A percentile compares a stretch with the other conserved stretches of the same genome.
Evolutionary conservation across 2,329 filamentous ascomycete genomes (phyloP).

Genomic region (Decorospora gaudefroyi): DNA sequence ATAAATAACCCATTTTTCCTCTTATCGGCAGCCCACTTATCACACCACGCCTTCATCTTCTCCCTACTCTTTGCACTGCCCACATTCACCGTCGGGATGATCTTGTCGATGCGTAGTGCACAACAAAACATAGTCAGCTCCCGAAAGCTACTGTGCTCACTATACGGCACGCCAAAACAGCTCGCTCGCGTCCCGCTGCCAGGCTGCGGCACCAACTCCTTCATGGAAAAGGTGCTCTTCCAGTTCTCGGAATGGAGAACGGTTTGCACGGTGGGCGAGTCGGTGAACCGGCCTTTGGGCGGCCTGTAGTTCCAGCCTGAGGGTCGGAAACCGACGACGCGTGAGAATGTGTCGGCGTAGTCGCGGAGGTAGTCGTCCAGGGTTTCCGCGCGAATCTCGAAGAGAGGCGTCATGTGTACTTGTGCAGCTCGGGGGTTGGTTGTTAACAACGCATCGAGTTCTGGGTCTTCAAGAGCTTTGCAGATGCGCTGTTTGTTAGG

Average conservation of each 20-base stretch:
- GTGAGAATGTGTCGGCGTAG: slow-evolving; percentile 79
- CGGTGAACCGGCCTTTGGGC: slow-evolving; percentile 63
- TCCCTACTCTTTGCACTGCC: slow-evolving; percentile 66
- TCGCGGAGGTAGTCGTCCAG: slow-evolving; percentile 84
- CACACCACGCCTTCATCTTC: slow-evolving; percentile 69
- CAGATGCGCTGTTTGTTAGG: slow-evolving; percentile 83
- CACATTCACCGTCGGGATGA: slow-evolving; percentile 94
- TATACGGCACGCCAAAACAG: slow-evolving; percentile 94
- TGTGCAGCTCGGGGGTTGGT: slow-evolving; percentile 80
- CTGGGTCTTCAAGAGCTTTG: slow-evolving; percentile 80
- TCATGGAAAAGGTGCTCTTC: slow-evolving; percentile 72
- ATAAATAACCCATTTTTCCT: slow-evolving; percentile 64
- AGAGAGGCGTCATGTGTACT: slow-evolving; percentile 96
- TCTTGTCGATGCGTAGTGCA: slow-evolving; percentile 79
- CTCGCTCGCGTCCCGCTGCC: slow-evolving; percentile 81
- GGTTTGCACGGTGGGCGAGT: slow-evolving; percentile 65
- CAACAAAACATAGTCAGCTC: slow-evolving; percentile 95
- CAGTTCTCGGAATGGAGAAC: slow-evolving; percentile 72
- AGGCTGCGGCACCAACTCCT: slow-evolving; percentile 77
- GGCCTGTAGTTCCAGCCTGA: slow-evolving; percentile 94
- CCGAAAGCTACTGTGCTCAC: slow-evolving; percentile 91
- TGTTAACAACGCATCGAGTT: slow-evolving; percentile 78
- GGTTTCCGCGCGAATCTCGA: slow-evolving; percentile 90
- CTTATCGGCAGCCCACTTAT: slow-evolving; percentile 66
- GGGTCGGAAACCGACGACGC: slow-evolving; percentile 87